Conservation (phyloP, 2,329 filamentous ascomycete genomes). For the Talaromyces amestolkiae region DNA sequence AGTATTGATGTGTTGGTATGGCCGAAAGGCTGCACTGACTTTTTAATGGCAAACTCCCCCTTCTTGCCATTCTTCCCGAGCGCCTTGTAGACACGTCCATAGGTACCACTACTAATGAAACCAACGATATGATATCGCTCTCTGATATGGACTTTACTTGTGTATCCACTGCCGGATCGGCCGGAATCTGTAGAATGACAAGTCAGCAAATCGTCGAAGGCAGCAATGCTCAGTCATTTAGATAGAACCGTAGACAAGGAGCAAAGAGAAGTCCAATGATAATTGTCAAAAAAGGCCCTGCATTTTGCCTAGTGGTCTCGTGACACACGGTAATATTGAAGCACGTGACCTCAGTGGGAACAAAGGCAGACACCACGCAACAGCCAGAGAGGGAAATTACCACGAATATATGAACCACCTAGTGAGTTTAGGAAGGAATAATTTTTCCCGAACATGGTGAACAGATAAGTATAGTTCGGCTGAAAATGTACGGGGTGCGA, state of each 20-base stretch:
- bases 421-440: slow-evolving; percentile 38
- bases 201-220: slow-evolving; percentile 27
- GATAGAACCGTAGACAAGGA: slow-evolving; percentile 17
- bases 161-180: slow-evolving; percentile 52
- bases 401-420: slow-evolving; percentile 42
- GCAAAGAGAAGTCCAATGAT: not conserved
- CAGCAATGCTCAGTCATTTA: slow-evolving; percentile 18
- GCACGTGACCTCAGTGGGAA: slow-evolving; percentile 10
- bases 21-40: slow-evolving; percentile 53
- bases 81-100: slow-evolving; percentile 97
- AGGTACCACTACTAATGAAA: slow-evolving; percentile 97
- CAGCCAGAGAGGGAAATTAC: slow-evolving; percentile 34
- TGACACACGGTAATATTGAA: not conserved
- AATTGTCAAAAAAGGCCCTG: not conserved
- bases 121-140: slow-evolving; percentile 96
- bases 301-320: not conserved
- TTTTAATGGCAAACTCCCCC: slow-evolving; percentile 96
- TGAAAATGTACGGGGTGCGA: slow-evolving; percentile 1
- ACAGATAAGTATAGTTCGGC: slow-evolving; percentile 12
- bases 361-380: not conserved
- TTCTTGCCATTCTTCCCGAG: slow-evolving; percentile 68
- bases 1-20: not conserved
- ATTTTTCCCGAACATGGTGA: slow-evolving; percentile 42
- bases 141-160: slow-evolving; percentile 77
- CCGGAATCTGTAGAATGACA: slow-evolving; percentile 32